Evolutionary conservation across 2,329 filamentous ascomycete genomes (phyloP), one percentile per base, ranked within the genome.

Genomic region (Coniochaeta sp.): DNA sequence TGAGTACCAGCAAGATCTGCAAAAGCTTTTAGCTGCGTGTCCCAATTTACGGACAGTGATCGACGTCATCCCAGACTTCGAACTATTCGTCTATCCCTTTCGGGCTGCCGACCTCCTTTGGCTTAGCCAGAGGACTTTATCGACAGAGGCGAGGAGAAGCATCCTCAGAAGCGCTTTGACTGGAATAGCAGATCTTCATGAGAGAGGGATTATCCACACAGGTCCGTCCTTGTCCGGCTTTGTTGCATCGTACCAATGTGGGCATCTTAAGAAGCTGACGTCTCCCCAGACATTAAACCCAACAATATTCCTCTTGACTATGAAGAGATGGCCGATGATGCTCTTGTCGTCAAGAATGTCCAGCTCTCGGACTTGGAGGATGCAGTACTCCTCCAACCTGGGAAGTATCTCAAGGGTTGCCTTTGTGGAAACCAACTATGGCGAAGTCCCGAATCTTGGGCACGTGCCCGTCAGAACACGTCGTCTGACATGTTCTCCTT

Each of bases 401-500:
- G 58, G 2, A 61, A 56, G 45, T 59, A 58, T 55, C 35, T 67
- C 6, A 48, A 58, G 10, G 55, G 52, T 3, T 48, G 42, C 12
- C 50, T 51, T 22, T 65, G 61, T 50, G 65, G 63, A 6, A 69
- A 68, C 57, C 54, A 62, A 6, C 52, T 67, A 2, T 69, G 64
- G 66, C 58, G 64, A 32, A 69, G 65, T 55, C 61, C 65, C 22
- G 66, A 69, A 55, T 61, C 65, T 16, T 65, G 63, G 64, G 62
- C 62, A 7, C 59, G 61, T 9, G 56, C 63, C 18, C 48, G 46
- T 6, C 61, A 65, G 50, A 64, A 66, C 38, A 56, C 57, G n/a
- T 32, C 63, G 3, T 67, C 64, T 1, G 67, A 69, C 52, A 49
- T 68, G 5, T 69, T 65, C 56, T 68, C 65, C 13, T 68, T 69